Evolutionary conservation across 2,329 filamentous ascomycete species (phyloP), one percentile per base, ranked within the genome.

Genomic region (Alternaria postmessia): DNA sequence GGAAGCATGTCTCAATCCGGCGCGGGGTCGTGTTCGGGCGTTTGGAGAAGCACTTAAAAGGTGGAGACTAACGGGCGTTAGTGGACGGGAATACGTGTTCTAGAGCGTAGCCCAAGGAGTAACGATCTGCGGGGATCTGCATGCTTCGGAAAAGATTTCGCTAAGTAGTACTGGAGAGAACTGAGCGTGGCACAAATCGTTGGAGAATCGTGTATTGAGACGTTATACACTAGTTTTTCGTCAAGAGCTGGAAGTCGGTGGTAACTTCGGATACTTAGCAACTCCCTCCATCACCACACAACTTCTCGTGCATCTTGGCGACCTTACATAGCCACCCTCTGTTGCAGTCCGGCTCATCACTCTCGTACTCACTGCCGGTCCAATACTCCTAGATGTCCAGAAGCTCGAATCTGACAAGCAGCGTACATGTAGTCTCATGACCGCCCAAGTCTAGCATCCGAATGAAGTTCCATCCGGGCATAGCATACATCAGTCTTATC

Each of bases 361-460:
- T 43, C 32, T 30, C 32, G n/a, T 43, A 28, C 20, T 42, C 18
- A 46, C 8, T 24, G 6, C 32, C 42, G 24, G 18, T 3, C 38
- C 18, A 26, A 24, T 28, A 14, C 53, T 61, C 36, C 62, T 71
- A 75, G 1, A 67, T 14, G 12, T 74, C 69, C 16, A 70, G 28
- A 54, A 90, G 71, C 57, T 88, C 85, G 72, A 91, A 88, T 67
- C 81, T 87, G 6, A 90, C 84, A 30, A 91, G 77, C 44, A 91
- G 59, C 4, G 86, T 85, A 64, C 88, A 89, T 62, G 80, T 83
- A 0, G 88, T 90, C 79, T 90, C 87, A 32, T 84, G 80, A 0
- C 89, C 89, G 71, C 86, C 87, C 58, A 90, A 76, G 68, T 91
- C 88, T 65, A 90, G 68, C 85, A 91, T 85, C 5, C 87, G 80